phyloP scores from a whole-genome alignment of 345 rosid species.

The Pseudoturritis turrita region DNA sequence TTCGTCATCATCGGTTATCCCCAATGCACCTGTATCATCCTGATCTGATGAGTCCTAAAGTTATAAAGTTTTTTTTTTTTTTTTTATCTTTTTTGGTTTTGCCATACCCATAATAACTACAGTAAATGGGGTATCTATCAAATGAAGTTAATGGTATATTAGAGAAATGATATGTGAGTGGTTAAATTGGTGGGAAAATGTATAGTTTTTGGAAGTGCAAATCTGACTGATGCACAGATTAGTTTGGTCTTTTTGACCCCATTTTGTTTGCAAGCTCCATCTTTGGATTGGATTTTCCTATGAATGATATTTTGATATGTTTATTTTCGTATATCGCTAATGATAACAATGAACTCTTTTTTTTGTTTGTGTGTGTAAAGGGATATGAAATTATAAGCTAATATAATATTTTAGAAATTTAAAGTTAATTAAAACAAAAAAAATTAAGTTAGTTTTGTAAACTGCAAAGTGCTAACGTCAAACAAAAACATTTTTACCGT shows the following conservation, averaged over 20 bases:
- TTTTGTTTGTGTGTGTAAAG: background rate
- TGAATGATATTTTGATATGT: constrained; percentile 20
- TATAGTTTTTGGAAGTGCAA: constrained; percentile 17
- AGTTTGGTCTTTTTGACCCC: background rate
- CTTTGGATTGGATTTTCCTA: background rate
- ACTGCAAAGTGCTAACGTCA: too few relatives aligned
- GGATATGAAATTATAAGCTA: background rate
- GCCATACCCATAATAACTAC: constrained; percentile 23
- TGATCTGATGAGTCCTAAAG: constrained; percentile 16
- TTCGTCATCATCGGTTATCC: constrained; percentile 44
- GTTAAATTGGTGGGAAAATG: background rate
- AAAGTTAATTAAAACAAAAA: too few relatives aligned
- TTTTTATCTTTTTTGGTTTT: background rate
- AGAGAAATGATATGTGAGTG: background rate
- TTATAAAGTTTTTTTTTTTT: background rate
- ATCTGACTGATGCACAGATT: constrained; percentile 4
- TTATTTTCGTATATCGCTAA: background rate
- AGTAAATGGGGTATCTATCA: constrained; percentile 4
- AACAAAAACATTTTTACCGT: too few relatives aligned
- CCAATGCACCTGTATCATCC: constrained; percentile 23
- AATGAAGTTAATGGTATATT: background rate
- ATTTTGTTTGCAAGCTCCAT: constrained; percentile 12
- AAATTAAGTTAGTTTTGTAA: too few relatives aligned
- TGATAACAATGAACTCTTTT: background rate
- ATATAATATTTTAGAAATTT: too few relatives aligned